Conservation (phyloP, 2,329 filamentous ascomycete species). For the Beauveria asiatica region DNA sequence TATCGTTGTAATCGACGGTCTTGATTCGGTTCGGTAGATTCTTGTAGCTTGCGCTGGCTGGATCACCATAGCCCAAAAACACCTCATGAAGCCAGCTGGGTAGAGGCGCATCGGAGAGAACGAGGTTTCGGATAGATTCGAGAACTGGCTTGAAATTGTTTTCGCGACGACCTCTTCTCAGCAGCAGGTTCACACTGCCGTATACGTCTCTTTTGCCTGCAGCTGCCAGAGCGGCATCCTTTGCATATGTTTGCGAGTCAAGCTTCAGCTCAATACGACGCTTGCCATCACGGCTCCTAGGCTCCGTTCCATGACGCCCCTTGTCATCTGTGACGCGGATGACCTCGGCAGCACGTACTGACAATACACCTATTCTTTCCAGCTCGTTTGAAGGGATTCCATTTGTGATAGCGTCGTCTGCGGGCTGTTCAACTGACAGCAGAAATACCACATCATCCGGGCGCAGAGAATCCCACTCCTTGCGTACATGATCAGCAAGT, state of each 20-base stretch:
- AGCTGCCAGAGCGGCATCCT: conserved; percentile 59
- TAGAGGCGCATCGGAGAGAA: conserved; percentile 75
- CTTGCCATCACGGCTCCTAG: conserved; percentile 54
- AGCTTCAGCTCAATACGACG: conserved; percentile 72
- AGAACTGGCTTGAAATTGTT: conserved; percentile 96
- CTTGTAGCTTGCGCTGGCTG: conserved; percentile 77
- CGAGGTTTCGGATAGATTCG: conserved; percentile 81
- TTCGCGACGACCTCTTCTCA: conserved; percentile 76
- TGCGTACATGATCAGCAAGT: conserved; percentile 64
- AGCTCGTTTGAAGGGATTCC: conserved; percentile 37
- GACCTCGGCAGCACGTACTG: conserved; percentile 75
- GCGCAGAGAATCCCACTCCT: conserved; percentile 83
- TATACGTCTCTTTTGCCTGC: conserved; percentile 72
- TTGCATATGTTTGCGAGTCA: conserved; percentile 68
- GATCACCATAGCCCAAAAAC: conserved; percentile 95
- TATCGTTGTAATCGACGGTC: conserved; percentile 84
- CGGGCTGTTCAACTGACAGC: conserved; percentile 60
- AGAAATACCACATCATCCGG: conserved; percentile 87
- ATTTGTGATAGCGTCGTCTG: conserved; percentile 44
- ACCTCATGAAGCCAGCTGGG: conserved; percentile 93
- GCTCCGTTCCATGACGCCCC: conserved; percentile 56
- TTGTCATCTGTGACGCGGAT: conserved; percentile 81
- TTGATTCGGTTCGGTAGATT: conserved; percentile 69
- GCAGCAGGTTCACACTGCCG: conserved; percentile 73
- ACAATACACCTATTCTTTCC: conserved; percentile 58